Evolutionary conservation across 805 yeast species (phyloP), one percentile per base, ranked within the genome.

Genomic region (Yamadazyma laniorum): DNA sequence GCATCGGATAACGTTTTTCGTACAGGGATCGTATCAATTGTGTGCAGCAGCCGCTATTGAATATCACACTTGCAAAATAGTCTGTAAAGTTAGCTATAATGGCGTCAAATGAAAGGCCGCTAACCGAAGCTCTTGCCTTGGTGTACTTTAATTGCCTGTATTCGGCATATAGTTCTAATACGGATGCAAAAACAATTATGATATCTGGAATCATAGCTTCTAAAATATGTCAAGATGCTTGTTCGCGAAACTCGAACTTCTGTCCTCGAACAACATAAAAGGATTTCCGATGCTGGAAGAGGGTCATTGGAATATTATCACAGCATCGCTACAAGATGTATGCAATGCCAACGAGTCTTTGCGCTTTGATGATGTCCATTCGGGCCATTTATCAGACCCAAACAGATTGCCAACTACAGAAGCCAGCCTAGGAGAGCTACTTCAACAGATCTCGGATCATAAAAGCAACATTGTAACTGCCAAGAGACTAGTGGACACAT

Each of bases 291-390:
- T 32, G 35, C 28, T 29, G 33, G 39, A 29, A 15, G 36, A 33
- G 13, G 36, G 40, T 7, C 35, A 37, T 49, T 83, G 91, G 91
- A 85, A 80, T 49, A 72, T 75, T 21, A 80, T 80, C 5, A 64
- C 79, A 3, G 71, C 87, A 5, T 79, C 84, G 1, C 61, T 83
- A 14, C 89, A 82, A 53, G 89, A 82, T 48, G 70, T 81, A 8
- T 79, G 79, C 56, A 81, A 77, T 45, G 68, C 78, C 18, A 80
- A 80, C 50, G 85, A 79, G 48, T 65, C 73, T 11, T 54, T 66
- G 4, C 56, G 74, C 2, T 74, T 82, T 40, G 82, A 80, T 44
- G 53, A 58, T 29, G 44, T 55, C n/a, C 55, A 59, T 44, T 48
- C 47, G 6, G 40, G 29, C 14, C 15, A 18, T 18, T 17, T 23